phyloP scores from a whole-genome alignment of 495 filamentous ascomycete species.

The Aspergillus asperescens region DNA sequence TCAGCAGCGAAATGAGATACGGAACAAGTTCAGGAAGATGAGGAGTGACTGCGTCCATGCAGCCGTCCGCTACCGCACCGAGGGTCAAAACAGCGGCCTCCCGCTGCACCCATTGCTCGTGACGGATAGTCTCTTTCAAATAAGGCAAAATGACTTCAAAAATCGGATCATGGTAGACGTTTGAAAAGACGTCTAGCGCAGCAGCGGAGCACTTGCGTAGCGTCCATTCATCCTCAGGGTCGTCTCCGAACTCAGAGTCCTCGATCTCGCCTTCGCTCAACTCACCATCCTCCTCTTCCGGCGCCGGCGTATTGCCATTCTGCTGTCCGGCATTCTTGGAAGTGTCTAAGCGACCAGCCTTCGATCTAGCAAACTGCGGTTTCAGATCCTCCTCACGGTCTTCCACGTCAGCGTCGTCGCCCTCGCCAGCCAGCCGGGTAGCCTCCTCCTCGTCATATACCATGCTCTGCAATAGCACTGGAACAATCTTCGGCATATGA shows the following conservation, averaged over 20 bases:
- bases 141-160: constrained; percentile 91
- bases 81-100: constrained; percentile 94
- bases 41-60: constrained; percentile 81
- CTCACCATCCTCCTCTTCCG: constrained; percentile 52
- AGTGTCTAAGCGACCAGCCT: constrained; percentile 43
- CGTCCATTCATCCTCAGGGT: constrained; percentile 93
- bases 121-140: constrained; percentile 80
- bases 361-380: constrained; percentile 83
- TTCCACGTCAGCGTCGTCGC: constrained; percentile 87
- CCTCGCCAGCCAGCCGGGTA: constrained; percentile 69
- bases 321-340: constrained; percentile 43
- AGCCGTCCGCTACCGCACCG: constrained; percentile 92
- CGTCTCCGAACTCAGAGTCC: constrained; percentile 64
- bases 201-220: constrained; percentile 96
- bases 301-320: constrained; percentile 49
- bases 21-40: constrained; percentile 88
- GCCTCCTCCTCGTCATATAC: constrained; percentile 94
- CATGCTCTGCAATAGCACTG: constrained; percentile 90
- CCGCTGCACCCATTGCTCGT: constrained; percentile 84
- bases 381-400: constrained; percentile 89
- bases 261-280: constrained; percentile 88
- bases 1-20: constrained; percentile 81
- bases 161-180: constrained; percentile 79
- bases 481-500: constrained; percentile 79
- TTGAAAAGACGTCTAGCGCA: constrained; percentile 88